phyloP scores from a whole-genome alignment of 2,329 filamentous ascomycete genomes.

The Metarhizium rileyi region DNA sequence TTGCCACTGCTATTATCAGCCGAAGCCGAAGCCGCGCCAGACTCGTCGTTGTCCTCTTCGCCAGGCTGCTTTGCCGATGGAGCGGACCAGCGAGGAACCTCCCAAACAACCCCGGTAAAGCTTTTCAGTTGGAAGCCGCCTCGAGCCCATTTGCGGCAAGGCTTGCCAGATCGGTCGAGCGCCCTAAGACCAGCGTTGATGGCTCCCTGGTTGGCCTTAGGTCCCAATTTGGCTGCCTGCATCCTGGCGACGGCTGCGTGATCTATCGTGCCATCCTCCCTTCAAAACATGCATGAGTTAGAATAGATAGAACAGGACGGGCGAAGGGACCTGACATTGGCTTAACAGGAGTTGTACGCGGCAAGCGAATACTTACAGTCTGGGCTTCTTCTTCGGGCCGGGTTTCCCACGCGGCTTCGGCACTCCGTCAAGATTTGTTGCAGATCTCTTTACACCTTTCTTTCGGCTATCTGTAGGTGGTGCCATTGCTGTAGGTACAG shows the following conservation, averaged over 20 bases:
- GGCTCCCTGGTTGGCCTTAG: constrained; percentile 91
- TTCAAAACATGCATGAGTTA: constrained; percentile 19
- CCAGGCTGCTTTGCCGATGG: constrained; percentile 44
- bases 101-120: constrained; percentile 82
- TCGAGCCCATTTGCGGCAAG: constrained; percentile 84
- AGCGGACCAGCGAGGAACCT: constrained; percentile 72
- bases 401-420: constrained; percentile 77
- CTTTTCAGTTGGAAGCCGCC: constrained; percentile 79
- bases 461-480: constrained; percentile 53
- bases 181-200: constrained; percentile 95
- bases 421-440: constrained; percentile 48
- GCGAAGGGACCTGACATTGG: background rate
- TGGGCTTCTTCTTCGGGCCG: constrained; percentile 91
- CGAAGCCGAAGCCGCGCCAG: constrained; percentile 35
- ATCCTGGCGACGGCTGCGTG: constrained; percentile 40
- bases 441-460: constrained; percentile 64
- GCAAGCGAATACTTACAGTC: constrained; percentile 60
- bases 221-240: constrained; percentile 66
- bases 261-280: constrained; percentile 55
- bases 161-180: constrained; percentile 83
- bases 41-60: constrained; percentile 37
- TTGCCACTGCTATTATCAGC: constrained; percentile 47
- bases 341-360: background rate
- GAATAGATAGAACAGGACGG: constrained; percentile 20
- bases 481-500: constrained; percentile 46